Evolutionary conservation across 2,329 filamentous ascomycete genomes (phyloP).

Genomic region (Phyllosticta capitalensis): DNA sequence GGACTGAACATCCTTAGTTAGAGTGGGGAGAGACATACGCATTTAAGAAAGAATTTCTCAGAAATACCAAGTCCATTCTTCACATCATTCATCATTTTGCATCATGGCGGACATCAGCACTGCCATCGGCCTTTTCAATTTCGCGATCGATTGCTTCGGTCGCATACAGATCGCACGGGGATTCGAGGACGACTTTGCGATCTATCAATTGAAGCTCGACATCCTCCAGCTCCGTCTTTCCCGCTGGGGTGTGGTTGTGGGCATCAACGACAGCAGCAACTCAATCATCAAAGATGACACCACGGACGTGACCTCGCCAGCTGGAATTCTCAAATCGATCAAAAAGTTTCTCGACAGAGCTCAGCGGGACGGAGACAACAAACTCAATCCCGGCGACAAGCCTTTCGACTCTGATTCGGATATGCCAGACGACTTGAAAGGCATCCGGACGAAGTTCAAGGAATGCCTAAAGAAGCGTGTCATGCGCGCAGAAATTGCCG

Average conservation of each 20-base stretch:
- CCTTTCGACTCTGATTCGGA: neutral
- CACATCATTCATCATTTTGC: neutral
- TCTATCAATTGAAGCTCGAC: neutral
- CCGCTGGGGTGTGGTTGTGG: neutral
- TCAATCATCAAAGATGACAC: neutral
- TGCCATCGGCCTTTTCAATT: neutral
- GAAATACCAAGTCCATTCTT: neutral
- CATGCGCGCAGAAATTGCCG: neutral
- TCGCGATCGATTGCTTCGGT: neutral
- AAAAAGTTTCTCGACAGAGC: neutral
- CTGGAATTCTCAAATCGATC: too few relatives aligned
- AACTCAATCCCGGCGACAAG: neutral
- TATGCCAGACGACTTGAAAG: neutral
- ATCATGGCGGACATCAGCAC: neutral
- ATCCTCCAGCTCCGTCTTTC: neutral
- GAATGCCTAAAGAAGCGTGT: neutral
- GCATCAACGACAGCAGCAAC: neutral
- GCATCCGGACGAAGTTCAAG: neutral
- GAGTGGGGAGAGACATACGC: neutral
- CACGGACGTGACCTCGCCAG: too few relatives aligned
- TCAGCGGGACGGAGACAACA: neutral
- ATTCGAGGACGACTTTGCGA: neutral
- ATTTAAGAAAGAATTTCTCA: neutral
- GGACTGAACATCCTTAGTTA: neutral
- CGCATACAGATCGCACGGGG: neutral